These are phyloP conservation scores for Leccinum boreale DNA, from an alignment of 768 basidiomycete genomes.

Conservation along the genomic window DNA sequence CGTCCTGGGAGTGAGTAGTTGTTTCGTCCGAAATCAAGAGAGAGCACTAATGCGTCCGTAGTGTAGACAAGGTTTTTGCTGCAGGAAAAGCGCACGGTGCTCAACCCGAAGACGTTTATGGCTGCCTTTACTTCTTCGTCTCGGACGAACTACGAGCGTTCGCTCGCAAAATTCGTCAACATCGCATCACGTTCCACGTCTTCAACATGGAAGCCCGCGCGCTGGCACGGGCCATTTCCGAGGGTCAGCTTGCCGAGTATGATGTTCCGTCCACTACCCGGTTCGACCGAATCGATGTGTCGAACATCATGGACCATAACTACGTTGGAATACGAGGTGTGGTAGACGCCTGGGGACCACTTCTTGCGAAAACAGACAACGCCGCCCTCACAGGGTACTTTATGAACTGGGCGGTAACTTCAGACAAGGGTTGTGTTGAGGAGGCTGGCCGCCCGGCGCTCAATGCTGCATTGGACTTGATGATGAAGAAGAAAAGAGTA, in stretches of 20 bases:
- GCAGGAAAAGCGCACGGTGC: constrained; percentile 40
- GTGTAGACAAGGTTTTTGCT: constrained; percentile 38
- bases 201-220: constrained; percentile 37
- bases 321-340: constrained; percentile 38
- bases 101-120: constrained; percentile 42
- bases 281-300: constrained; percentile 49
- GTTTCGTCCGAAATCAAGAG: not conserved
- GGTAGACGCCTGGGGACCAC: constrained; percentile 35
- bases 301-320: constrained; percentile 44
- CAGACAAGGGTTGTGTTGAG: not conserved
- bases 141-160: constrained; percentile 39
- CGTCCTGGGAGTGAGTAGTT: constrained; percentile 46
- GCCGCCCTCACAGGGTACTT: constrained; percentile 42
- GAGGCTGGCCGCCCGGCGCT: constrained; percentile 3
- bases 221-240: constrained; percentile 37
- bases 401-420: constrained; percentile 43
- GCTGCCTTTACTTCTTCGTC: constrained; percentile 48
- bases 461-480: constrained; percentile 1
- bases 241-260: constrained; percentile 10
- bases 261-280: constrained; percentile 22
- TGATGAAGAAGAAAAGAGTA: constrained; percentile 18
- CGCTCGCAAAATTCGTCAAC: constrained; percentile 31
- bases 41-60: constrained; percentile 15
- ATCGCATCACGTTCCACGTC: constrained; percentile 34
- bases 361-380: constrained; percentile 30